A percentile compares a stretch with the other conserved stretches of the same genome.
phyloP scores from a whole-genome alignment of 1,284 basidiomycete genomes.

The Ceratobasidium sp. region DNA sequence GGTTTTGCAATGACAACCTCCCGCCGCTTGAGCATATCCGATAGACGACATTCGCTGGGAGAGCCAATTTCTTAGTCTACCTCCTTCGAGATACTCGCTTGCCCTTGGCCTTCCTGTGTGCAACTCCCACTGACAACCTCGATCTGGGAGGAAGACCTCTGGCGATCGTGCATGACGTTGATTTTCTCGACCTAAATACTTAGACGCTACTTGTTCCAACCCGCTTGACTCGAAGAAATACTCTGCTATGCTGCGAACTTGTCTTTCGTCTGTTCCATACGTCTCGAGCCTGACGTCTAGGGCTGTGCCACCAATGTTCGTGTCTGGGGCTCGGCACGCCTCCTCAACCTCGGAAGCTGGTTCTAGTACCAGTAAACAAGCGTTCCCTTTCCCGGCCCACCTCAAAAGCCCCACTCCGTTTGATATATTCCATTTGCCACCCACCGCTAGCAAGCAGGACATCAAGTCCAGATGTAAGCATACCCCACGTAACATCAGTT shows the following conservation, averaged over 20 bases:
- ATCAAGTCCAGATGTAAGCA: slow-evolving; percentile 73
- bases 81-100: too few species aligned
- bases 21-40: too few species aligned
- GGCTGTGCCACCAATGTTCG: neutral
- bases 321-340: neutral
- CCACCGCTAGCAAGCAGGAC: slow-evolving; percentile 64
- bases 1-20: too few species aligned
- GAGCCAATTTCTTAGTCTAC: too few species aligned
- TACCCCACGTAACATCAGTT: slow-evolving; percentile 2
- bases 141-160: too few species aligned
- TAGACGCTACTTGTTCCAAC: too few species aligned
- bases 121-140: too few species aligned
- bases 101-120: too few species aligned
- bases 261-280: neutral
- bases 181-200: too few species aligned
- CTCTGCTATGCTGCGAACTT: slow-evolving; percentile 14
- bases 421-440: slow-evolving; percentile 74
- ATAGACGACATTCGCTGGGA: too few species aligned
- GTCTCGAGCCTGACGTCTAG: neutral
- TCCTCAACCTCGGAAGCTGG: slow-evolving; percentile 16
- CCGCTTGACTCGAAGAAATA: too few species aligned
- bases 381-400: slow-evolving; percentile 63
- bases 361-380: slow-evolving; percentile 1
- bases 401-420: slow-evolving; percentile 66
- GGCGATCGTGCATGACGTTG: too few species aligned